Evolutionary conservation across 2,329 filamentous ascomycete genomes (phyloP), one percentile per base, ranked within the genome.

Genomic region (Rutstroemia sp.): DNA sequence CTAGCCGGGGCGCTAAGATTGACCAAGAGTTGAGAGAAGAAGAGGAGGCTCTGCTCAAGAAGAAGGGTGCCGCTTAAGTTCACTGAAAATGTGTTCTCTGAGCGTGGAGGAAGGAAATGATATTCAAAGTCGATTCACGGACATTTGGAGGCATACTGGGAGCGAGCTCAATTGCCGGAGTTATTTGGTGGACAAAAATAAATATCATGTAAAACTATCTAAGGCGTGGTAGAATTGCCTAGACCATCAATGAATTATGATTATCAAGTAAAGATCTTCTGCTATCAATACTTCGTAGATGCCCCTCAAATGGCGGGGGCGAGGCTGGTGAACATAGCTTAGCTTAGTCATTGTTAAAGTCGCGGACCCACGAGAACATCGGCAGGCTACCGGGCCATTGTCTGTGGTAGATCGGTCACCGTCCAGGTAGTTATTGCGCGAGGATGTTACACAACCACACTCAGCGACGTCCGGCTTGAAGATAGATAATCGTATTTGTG

Each of bases 1-100:
- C 87, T 2, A 87, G 82, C 19, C 81, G 76, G 66, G 87, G 87
- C 18, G 87, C 87, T 23, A 80, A 87, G 76, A 78, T 90, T 57
- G 87, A 91, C 70, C 80, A 87, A 57, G 69, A 87, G 71, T 63
- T 91, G 48, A 75, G 80, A 66, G 79, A 81, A 4, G 87, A 90
- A 65, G 87, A 91, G 58, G 80, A 87, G 66, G 81, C 78, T 62
- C 72, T 79, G 54, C 66, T 90, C 59, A 78, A 77, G 69, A 89
- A 88, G 77, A 80, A 82, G 60, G 71, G 66, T 54, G 73, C 72
- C 66, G 71, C 69, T 21, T 75, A 69, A 62, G 51, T 49, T 44
- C 30, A 41, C 19, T 7, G 4, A 30, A 49, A 39, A 19, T 18
- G 21, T 48, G 27, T 30, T 25, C 12, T n/a, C 25, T 16, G 4